Evolutionary conservation across 139 green algal species (phyloP).

Genomic region (Auxenochlorella pyrenoidosa): DNA sequence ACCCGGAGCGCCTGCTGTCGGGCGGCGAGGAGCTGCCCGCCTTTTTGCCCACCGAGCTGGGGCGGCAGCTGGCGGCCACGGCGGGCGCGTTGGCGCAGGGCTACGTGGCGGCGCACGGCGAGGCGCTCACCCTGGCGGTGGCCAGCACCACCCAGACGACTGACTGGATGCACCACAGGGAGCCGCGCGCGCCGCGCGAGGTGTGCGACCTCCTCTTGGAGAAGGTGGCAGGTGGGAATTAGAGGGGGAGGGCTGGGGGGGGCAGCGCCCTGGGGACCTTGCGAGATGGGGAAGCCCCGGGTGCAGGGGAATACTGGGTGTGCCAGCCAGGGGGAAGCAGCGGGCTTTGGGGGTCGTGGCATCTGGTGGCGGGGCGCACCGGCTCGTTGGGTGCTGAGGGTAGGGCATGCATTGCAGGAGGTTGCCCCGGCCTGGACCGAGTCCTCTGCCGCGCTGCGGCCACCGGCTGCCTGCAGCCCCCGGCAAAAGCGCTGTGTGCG

Average conservation of each 20-base stretch:
- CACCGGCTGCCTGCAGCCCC: no score
- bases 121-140: conserved; percentile 66
- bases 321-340: no score
- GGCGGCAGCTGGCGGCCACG: conserved; percentile 52
- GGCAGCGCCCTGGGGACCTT: no score
- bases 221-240: conserved; percentile 43
- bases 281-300: no score
- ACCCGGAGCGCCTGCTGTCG: conserved; percentile 49
- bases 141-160: conserved; percentile 49
- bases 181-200: conserved; percentile 65
- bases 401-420: no score
- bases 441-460: no score
- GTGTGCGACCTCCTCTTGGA: conserved; percentile 76
- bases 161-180: conserved; percentile 61
- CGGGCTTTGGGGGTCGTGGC: no score
- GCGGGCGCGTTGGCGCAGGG: conserved; percentile 58
- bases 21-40: conserved; percentile 64
- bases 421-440: no score
- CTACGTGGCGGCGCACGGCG: conserved; percentile 75
- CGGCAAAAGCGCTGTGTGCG: no score
- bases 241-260: not conserved
- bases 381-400: no score
- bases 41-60: conserved; percentile 69
- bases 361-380: no score
- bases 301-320: no score